A percentile compares a stretch with the other conserved stretches of the same genome.
These are phyloP conservation scores for Peniophora sp. DNA, from an alignment of 1,284 basidiomycete genomes.

Conservation along the genomic window DNA sequence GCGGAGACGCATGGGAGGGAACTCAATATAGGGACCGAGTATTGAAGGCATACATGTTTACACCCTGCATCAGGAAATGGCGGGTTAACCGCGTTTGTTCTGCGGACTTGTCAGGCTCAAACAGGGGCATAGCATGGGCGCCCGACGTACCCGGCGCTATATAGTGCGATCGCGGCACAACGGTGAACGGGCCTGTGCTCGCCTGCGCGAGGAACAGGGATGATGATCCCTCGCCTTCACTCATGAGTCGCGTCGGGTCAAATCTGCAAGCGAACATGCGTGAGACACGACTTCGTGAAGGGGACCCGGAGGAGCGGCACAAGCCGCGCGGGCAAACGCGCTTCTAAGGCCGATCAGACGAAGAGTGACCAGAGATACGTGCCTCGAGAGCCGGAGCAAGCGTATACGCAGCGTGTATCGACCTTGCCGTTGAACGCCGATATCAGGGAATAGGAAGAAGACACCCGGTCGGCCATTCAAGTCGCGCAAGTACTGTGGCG, in stretches of 20 bases:
- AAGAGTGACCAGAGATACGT: slow-evolving; percentile 24
- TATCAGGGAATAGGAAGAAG: slow-evolving; percentile 87
- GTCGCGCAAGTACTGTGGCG: slow-evolving; percentile 70
- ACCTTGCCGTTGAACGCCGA: slow-evolving; percentile 73
- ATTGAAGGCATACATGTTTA: slow-evolving; percentile 58
- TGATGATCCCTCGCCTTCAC: slow-evolving; percentile 43
- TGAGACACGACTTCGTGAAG: neutral
- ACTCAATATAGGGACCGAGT: slow-evolving; percentile 16
- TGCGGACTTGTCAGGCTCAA: slow-evolving; percentile 18
- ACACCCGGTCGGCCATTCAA: slow-evolving; percentile 69
- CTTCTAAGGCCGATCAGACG: neutral
- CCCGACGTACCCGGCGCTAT: slow-evolving; percentile 62
- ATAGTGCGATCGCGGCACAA: slow-evolving; percentile 65
- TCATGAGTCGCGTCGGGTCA: slow-evolving; percentile 42
- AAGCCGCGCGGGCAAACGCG: neutral
- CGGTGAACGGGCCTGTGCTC: slow-evolving; percentile 69
- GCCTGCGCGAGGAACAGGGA: slow-evolving; percentile 47
- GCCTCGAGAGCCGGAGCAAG: slow-evolving; percentile 73
- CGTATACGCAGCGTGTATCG: slow-evolving; percentile 70
- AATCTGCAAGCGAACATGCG: slow-evolving; percentile 25
- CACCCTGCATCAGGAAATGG: slow-evolving; percentile 71
- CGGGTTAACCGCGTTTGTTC: slow-evolving; percentile 54
- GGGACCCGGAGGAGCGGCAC: neutral
- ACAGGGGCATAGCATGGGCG: slow-evolving; percentile 6
- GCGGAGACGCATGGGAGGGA: neutral